Evolutionary conservation across 148 eudicot genomes (phyloP).

Genomic region (Cornus suecica): DNA sequence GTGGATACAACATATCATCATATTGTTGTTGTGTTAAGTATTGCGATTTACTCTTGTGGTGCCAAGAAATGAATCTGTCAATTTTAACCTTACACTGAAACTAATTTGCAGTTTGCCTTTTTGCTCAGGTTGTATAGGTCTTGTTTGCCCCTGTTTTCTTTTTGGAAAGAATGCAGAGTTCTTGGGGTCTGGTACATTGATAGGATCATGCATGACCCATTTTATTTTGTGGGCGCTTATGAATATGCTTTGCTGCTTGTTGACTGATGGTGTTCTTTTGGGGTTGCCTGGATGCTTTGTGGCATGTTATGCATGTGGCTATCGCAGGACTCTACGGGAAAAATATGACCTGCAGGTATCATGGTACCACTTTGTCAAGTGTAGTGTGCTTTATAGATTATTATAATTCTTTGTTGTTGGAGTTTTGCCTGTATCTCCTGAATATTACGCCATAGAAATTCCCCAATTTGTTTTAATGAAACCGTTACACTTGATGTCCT

Average conservation of each 20-base stretch:
- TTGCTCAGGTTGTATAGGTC: constrained; percentile 64
- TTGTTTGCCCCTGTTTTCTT: constrained; percentile 80
- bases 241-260: constrained; percentile 64
- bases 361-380: not conserved
- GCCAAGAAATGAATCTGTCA: not conserved
- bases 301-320: constrained; percentile 69
- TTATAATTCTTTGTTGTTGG: not conserved
- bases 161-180: constrained; percentile 79
- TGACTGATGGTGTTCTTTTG: constrained; percentile 59
- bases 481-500: not conserved
- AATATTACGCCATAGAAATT: not conserved
- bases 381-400: not conserved
- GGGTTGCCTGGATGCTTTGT: constrained; percentile 81
- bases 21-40: not conserved
- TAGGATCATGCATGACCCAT: constrained; percentile 75
- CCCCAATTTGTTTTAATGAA: not conserved
- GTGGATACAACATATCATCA: not conserved
- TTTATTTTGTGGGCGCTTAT: constrained; percentile 64
- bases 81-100: not conserved
- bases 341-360: constrained; percentile 74
- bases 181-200: constrained; percentile 70
- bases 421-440: not conserved
- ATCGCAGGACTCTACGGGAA: constrained; percentile 58
- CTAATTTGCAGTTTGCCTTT: not conserved
- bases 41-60: not conserved